These are phyloP conservation scores for Hymenochaete sp. DNA, from an alignment of 1,284 basidiomycete genomes.

Conservation along the genomic window DNA sequence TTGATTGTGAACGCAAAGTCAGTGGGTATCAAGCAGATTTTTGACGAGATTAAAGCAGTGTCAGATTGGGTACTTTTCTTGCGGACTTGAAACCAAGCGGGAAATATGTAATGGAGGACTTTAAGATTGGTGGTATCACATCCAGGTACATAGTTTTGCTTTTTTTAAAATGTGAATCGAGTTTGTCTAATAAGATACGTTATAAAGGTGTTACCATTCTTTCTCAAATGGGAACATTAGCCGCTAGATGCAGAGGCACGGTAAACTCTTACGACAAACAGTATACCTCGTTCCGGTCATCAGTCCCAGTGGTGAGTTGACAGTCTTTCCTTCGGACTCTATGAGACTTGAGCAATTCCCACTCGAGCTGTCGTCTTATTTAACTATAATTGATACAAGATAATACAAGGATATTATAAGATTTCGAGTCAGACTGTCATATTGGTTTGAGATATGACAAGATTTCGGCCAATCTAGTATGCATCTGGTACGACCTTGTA, in stretches of 20 bases:
- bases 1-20: conserved; percentile 87
- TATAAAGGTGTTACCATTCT: conserved; percentile 72
- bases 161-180: background rate
- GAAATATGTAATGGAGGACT: conserved; percentile 86
- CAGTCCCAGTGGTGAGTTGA: too few species aligned
- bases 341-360: too few species aligned
- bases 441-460: too few species aligned
- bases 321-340: too few species aligned
- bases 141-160: conserved; percentile 51
- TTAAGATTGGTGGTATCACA: conserved; percentile 83
- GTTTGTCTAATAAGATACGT: conserved; percentile 13
- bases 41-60: conserved; percentile 83
- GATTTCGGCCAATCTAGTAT: too few species aligned
- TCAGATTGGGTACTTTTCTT: conserved; percentile 83
- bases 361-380: too few species aligned
- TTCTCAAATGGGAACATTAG: conserved; percentile 84
- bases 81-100: conserved; percentile 88
- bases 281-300: too few species aligned
- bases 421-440: too few species aligned
- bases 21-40: conserved; percentile 70
- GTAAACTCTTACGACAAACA: too few species aligned
- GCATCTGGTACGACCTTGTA: too few species aligned
- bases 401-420: too few species aligned
- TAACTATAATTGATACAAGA: too few species aligned
- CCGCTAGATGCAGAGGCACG: conserved; percentile 70